Percentiles rank a stretch among this genome's conserved stretches.
phyloP scores from a whole-genome alignment of 768 basidiomycete genomes.

The Crucibulum laeve region DNA sequence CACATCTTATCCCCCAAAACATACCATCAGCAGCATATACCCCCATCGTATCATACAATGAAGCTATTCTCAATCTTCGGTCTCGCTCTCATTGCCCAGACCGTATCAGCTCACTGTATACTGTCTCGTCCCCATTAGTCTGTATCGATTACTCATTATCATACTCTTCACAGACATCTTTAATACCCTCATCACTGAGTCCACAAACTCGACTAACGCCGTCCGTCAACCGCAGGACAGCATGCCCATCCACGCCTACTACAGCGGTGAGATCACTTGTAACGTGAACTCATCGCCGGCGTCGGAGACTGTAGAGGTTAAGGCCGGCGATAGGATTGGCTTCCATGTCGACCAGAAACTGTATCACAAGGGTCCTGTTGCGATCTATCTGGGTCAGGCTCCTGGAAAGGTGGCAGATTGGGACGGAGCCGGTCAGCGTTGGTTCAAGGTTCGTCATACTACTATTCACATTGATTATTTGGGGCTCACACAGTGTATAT shows the following conservation, averaged over 20 bases:
- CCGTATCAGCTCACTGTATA: conserved; percentile 23
- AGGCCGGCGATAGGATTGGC: conserved; percentile 34
- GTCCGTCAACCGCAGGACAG: conserved; percentile 29
- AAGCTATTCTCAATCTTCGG: conserved; percentile 17
- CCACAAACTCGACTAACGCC: conserved; percentile 20
- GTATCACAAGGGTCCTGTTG: conserved; percentile 40
- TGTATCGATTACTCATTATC: background rate
- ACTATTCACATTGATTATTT: conserved; percentile 8
- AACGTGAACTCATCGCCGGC: conserved; percentile 30
- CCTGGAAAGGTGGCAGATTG: conserved; percentile 34
- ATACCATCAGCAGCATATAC: too few species aligned
- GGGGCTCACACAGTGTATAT: background rate
- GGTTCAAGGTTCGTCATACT: conserved; percentile 43
- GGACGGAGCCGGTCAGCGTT: conserved; percentile 44
- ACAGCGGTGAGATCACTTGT: conserved; percentile 27
- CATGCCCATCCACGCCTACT: conserved; percentile 25
- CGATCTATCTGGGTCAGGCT: conserved; percentile 45
- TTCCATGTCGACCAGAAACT: conserved; percentile 36
- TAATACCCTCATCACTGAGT: conserved; percentile 25
- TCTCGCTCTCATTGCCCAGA: conserved; percentile 17
- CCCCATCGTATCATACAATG: too few species aligned
- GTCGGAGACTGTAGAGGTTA: conserved; percentile 29
- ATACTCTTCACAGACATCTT: conserved; percentile 20
- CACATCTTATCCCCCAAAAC: too few species aligned
- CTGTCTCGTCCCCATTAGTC: background rate